Base-by-base conservation (phyloP, 129 eudicot genomes). In the Flaveria trinervia region DNA sequence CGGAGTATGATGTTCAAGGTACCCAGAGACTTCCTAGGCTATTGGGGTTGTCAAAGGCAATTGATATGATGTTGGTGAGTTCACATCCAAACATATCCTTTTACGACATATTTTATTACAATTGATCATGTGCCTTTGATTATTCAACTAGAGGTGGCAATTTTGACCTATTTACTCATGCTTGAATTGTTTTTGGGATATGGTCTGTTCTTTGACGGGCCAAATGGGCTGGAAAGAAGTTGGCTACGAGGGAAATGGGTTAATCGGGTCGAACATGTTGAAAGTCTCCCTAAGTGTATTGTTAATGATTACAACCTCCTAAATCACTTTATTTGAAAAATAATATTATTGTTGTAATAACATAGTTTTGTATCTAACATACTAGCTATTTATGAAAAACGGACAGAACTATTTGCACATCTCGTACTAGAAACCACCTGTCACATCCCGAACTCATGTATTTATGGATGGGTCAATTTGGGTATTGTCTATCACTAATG, bases 21-120 rank as follows among this genome's bases (percentile, higher is more conserved):
- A 94, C 99, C 22, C 99, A 94, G 43, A 96, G 97, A 78, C 99
- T 94, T 77, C 99, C 99, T 14, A 87, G 99, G 88, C 97, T 94
- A 60, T 65, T 94, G 73, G 99, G 99, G 49, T 50, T 94, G 81
- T 77, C 87, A 50, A 91, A 91, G 82, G 97, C 93, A 59, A 74
- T 94, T 78, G 99, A 94, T 73, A 86, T 91, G 77, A 89, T 94
- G 97, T 84, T 91, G 96, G 99, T 91, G 83, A 85, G 86, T 59
- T 49, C 78, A 36, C 23, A 17, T 41, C 14, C 45, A 62, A 15
- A 4, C 17, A 1, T 28, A 6, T 39, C 9, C 17, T 48, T 70
- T 25, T 36, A 36, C 20, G 9, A 70, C 26, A 10, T 5, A 15
- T 71, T 50, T 49, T 49, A 23, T 71, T 50, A 71, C 14, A 3